Conservation (phyloP, 2,329 filamentous ascomycete species). For the Didymella segeticola region DNA sequence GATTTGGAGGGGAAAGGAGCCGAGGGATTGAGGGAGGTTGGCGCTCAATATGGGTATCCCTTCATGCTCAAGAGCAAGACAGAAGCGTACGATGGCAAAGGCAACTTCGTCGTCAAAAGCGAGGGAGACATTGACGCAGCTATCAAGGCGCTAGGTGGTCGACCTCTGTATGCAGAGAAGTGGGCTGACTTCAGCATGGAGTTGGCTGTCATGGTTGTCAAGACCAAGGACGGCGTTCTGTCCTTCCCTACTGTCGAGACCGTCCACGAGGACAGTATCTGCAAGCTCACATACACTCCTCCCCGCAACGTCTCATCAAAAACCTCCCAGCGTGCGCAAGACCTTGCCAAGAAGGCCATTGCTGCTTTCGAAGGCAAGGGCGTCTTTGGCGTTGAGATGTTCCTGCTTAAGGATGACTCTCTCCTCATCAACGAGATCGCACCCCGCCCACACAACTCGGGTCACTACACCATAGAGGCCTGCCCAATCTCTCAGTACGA, state of each 20-base stretch:
- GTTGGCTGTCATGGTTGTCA: conserved; percentile 92
- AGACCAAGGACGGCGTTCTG: conserved; percentile 76
- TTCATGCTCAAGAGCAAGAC: conserved; percentile 93
- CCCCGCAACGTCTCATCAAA: conserved; percentile 71
- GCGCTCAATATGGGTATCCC: conserved; percentile 74
- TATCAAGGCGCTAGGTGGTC: conserved; percentile 67
- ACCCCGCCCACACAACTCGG: conserved; percentile 85
- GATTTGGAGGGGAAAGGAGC: conserved; percentile 67
- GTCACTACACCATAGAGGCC: conserved; percentile 94
- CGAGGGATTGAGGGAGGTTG: conserved; percentile 69
- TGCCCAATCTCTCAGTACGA: conserved; percentile 91
- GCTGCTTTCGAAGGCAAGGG: conserved; percentile 84
- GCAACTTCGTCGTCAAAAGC: conserved; percentile 70
- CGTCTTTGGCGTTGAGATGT: conserved; percentile 97
- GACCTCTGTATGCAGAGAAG: conserved; percentile 86
- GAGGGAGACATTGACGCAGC: conserved; percentile 69
- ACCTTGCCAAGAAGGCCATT: conserved; percentile 80
- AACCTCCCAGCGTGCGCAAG: conserved; percentile 71
- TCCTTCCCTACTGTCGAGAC: conserved; percentile 94
- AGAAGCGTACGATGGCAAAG: conserved; percentile 90
- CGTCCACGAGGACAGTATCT: conserved; percentile 93
- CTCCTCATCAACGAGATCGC: conserved; percentile 88
- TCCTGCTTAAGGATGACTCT: conserved; percentile 74
- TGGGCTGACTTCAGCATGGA: conserved; percentile 87
- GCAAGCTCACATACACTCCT: conserved; percentile 88